Evolutionary conservation across 164 flowering plant genomes (phyloP), one percentile per base, ranked within the genome.

Genomic region (Paratinospora sagittata): DNA sequence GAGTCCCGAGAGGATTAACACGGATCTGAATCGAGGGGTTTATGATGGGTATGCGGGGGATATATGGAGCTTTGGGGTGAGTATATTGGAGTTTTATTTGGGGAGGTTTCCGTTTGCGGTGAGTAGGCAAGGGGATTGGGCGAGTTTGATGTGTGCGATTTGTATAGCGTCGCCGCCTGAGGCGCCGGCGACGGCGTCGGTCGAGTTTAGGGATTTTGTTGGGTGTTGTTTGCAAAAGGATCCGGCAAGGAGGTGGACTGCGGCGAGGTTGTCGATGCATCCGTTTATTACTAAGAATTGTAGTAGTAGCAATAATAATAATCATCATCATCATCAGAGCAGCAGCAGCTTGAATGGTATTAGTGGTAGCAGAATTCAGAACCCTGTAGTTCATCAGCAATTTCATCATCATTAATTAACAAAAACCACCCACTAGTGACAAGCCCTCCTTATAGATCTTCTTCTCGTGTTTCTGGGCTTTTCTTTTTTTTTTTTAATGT

Each of bases 31-130:
- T 47, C 87, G 90, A 10, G 97, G 98, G 0, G 72, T 57, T 63
- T 93, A 93, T 74, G 85, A 89, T 60, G 96, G 92, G 0, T 91
- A 83, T 70, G 96, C 97, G 2, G 97, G 93, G 0, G 98, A 93
- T 71, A 88, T 91, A 14, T 93, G 97, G 98, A 93, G 98, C 60
- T 67, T 91, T 1, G 98, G 98, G 13, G 91, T 93, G 0, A 84
- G 89, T 72, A 85, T 91, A n/a, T 74, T 93, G 76, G 97, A 93
- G 73, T 91, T 92, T 74, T 89, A 88, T 70, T 23, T 91, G 75
- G 98, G 98, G 39, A 75, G 84, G 39, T 93, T 87, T 63, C 98
- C 97, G 0, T 87, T 91, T 47, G 76, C 79, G 0, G 92, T 87
- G 13, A 85, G 86, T 0, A 69, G 91, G 68, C 86, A 81, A 13